Conservation (phyloP, 176 grass and related monocot species). For the Aegilops speltoides region DNA sequence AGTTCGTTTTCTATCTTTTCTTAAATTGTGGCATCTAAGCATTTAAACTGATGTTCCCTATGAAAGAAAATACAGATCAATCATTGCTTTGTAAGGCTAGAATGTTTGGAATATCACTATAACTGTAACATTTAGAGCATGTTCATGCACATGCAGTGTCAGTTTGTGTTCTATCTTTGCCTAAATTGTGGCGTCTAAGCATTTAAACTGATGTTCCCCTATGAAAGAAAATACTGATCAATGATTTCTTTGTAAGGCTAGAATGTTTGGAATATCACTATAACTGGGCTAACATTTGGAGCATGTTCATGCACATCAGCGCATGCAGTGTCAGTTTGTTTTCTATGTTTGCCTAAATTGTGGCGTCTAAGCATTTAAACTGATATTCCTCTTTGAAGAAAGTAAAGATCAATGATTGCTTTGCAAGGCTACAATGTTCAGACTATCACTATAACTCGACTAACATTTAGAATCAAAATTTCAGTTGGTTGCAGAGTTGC, state of each 20-base stretch:
- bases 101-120: neutral
- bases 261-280: neutral
- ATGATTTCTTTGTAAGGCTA: too few species aligned
- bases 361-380: neutral
- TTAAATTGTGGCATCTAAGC: neutral
- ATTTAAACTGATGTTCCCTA: conserved; percentile 1
- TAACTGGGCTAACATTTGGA: neutral
- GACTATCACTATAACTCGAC: neutral
- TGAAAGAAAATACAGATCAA: conserved; percentile 5
- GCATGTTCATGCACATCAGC: conserved; percentile 33
- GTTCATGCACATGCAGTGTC: too few species aligned
- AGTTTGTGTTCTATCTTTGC: too few species aligned
- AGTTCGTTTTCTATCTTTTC: conserved; percentile 8
- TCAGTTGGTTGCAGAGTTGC: neutral
- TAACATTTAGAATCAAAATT: neutral
- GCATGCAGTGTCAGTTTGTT: neutral
- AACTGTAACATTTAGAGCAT: too few species aligned
- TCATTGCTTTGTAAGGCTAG: neutral
- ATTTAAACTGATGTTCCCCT: too few species aligned
- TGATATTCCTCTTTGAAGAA: neutral
- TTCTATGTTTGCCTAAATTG: conserved; percentile 5
- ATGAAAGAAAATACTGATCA: too few species aligned
- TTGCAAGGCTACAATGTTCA: neutral
- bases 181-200: too few species aligned
- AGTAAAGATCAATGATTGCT: neutral